These are phyloP conservation scores for Penicillium angulare DNA, from an alignment of 495 filamentous ascomycete genomes.

Conservation along the genomic window DNA sequence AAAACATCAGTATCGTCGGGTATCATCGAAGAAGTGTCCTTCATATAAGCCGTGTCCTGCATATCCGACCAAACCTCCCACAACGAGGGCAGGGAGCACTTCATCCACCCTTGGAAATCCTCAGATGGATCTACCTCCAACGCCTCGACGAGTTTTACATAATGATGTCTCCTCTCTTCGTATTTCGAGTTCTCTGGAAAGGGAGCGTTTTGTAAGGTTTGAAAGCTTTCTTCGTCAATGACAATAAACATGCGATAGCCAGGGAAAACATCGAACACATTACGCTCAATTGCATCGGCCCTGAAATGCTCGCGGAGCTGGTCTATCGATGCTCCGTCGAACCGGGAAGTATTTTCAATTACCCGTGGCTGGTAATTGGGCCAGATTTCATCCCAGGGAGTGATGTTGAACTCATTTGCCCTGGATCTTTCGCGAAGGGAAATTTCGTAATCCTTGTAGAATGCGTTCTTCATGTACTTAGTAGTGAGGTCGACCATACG, in stretches of 20 bases:
- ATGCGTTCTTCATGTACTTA: slow-evolving; percentile 3
- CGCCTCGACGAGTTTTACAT: slow-evolving; percentile 16
- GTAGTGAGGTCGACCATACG: slow-evolving; percentile 13
- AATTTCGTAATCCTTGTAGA: slow-evolving; percentile 7
- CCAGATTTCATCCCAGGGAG: slow-evolving; percentile 14
- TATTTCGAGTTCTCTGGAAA: neutral
- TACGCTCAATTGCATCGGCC: slow-evolving; percentile 5
- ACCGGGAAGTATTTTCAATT: slow-evolving; percentile 15
- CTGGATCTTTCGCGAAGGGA: neutral
- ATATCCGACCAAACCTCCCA: slow-evolving; percentile 13
- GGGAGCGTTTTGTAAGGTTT: slow-evolving; percentile 7
- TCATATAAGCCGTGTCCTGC: slow-evolving; percentile 9
- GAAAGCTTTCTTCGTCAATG: slow-evolving; percentile 15
- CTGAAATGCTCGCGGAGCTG: slow-evolving; percentile 15
- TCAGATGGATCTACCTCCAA: slow-evolving; percentile 3
- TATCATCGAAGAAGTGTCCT: slow-evolving; percentile 6
- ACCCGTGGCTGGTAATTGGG: slow-evolving; percentile 9
- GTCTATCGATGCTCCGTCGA: slow-evolving; percentile 14
- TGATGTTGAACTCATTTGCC: slow-evolving; percentile 7
- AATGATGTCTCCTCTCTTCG: neutral
- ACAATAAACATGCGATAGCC: slow-evolving; percentile 16
- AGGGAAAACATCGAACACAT: slow-evolving; percentile 5
- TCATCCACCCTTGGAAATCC: slow-evolving; percentile 9
- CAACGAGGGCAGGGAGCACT: slow-evolving; percentile 9
- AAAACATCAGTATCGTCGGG: slow-evolving; percentile 11